Evolutionary conservation across 176 grass and related monocot species (phyloP), one percentile per base, ranked within the genome.

Genomic region (Paspalum vaginatum): DNA sequence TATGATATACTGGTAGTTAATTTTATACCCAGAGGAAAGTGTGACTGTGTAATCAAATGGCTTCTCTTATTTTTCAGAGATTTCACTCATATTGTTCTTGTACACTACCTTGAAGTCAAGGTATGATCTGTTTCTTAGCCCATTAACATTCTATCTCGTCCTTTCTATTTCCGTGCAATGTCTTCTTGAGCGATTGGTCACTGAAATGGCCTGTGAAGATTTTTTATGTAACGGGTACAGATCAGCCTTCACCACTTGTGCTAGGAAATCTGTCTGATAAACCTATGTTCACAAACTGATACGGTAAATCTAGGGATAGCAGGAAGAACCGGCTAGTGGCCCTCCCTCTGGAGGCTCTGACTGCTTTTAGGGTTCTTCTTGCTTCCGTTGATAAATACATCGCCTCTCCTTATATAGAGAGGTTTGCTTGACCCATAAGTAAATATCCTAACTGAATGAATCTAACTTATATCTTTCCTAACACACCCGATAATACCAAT

Each of bases 21-120:
- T 15, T 20, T 80, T 14, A 61, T 56, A 65, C 22, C 17, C 38
- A 39, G 48, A 74, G 57, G 51, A 57, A 73, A 42, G 27, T 56
- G 9, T 78, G 54, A 51, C 17, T 70, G n/a, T n/a, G 38, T 82
- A 75, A 66, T 65, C 12, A 76, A 65, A 80, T 68, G n/a, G n/a
- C 15, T 80, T 81, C 18, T 65, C 59, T 57, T 74, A 58, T 87
- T 76, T 91, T 93, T 80, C 88, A 97, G 94, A 86, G 85, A 97
- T 70, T 93, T 85, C 74, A 97, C 89, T 21, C 94, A 93, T 74
- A 97, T 97, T 57, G 94, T 97, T 82, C 91, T 97, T 67, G 94
- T 97, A 70, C 94, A 97, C 81, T 97, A 97, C 76, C 94, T 88
- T 60, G 88, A 97, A 89, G 65, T 97, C 77, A 91, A 97, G 94